These are phyloP conservation scores for Ophiostoma quercus DNA, from an alignment of 2,329 filamentous ascomycete genomes.

Conservation along the genomic window DNA sequence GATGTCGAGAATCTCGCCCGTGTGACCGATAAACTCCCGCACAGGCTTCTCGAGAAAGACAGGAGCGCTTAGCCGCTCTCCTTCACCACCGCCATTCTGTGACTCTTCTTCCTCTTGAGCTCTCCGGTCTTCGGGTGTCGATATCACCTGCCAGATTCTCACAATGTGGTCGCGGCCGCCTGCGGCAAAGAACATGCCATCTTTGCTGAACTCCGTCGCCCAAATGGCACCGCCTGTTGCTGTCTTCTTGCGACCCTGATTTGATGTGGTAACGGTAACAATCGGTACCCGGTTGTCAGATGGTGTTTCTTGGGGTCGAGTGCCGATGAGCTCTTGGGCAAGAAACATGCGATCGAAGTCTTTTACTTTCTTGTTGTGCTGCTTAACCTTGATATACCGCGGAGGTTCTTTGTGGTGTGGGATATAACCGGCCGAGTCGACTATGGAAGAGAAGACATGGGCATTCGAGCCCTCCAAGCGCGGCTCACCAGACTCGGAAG, in stretches of 20 bases:
- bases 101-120: constrained; percentile 66
- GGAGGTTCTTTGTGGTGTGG: constrained; percentile 85
- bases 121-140: constrained; percentile 71
- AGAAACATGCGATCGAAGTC: constrained; percentile 87
- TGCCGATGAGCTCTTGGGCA: constrained; percentile 78
- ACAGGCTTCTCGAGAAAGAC: constrained; percentile 78
- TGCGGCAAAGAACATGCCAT: constrained; percentile 86
- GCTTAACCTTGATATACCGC: constrained; percentile 79
- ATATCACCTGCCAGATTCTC: constrained; percentile 82
- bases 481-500: constrained; percentile 61
- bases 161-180: constrained; percentile 83
- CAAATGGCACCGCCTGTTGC: constrained; percentile 66
- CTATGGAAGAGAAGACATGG: constrained; percentile 71
- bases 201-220: constrained; percentile 87
- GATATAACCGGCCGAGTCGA: constrained; percentile 68
- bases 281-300: constrained; percentile 29
- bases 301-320: constrained; percentile 37
- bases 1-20: constrained; percentile 78
- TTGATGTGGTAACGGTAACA: constrained; percentile 32
- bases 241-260: constrained; percentile 39
- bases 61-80: constrained; percentile 72
- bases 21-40: constrained; percentile 77
- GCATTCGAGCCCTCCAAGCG: constrained; percentile 78
- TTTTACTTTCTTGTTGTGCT: constrained; percentile 71
- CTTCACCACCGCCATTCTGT: constrained; percentile 42